Base-by-base conservation (phyloP, 768 basidiomycete genomes). In the Gymnopilus junonius region DNA sequence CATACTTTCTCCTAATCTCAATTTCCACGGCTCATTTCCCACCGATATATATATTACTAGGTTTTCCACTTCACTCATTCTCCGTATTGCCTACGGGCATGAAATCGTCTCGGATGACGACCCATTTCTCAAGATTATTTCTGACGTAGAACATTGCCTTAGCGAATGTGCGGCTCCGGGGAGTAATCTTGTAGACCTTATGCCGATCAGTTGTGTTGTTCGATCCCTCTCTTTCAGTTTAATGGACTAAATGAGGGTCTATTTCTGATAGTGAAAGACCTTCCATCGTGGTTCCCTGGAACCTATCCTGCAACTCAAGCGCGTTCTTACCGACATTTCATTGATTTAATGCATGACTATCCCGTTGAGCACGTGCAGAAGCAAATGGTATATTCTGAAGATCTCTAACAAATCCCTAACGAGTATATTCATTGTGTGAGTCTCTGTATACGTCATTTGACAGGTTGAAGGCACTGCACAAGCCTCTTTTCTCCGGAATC, bases 231-330 rank as follows among this genome's bases (percentile, higher is more conserved):
- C 25, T 51, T 54, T 37, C 14, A 29, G 20, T 15, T 29, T 11
- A 11, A 32, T 45, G n/a, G 14, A 55, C 31, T n/a, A 12, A 8
- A 6, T 27, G 7, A 57, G 40, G 4, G 21, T 60, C 4, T 17
- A 57, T 21, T n/a, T n/a, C 27, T 53, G 59, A 11, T 55, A 88
- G 87, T 88, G 67, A 76, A 77, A 48, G 73, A 86, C 64, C 69
- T 87, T 35, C 87, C 87, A 20, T 73, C 76, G 15, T 88, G 87
- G 87, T 78, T 87, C 63, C 87, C 87, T 20, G 86, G 86, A 29
- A 85, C 86, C 23, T 76, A 72, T 15, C 88, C 87, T 75, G 82
- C 84, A 67, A 70, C 67, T 61, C 81, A 74, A 66, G 87, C 86
- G 0, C 76, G 73, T 37, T 74, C 74, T 32, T 88, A 84, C 82